Base-by-base conservation (phyloP, 2,329 filamentous ascomycete genomes). In the Penicillium sp. region DNA sequence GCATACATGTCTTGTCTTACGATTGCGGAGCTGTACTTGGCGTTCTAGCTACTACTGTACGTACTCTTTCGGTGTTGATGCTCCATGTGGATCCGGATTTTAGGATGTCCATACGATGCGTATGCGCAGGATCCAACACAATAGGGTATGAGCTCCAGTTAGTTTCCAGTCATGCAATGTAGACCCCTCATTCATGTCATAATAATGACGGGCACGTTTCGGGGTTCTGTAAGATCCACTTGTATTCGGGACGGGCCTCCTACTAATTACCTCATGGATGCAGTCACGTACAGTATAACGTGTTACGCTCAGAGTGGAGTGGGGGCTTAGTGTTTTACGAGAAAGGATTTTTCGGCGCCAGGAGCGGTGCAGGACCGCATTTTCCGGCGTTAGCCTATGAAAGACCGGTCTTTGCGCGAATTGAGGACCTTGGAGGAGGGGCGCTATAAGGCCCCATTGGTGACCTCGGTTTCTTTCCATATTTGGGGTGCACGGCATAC, bases 371-470 rank as follows among this genome's bases (percentile, higher is more conserved):
- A 55, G 43, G 50, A 24, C 43, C 42, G 42, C 44, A 54, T 46
- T 56, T 27, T 14, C 48, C 27, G 42, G 54, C 24, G 35, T 52
- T 50, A 57, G 61, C 62, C 64, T 65, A 64, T 65, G 49, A 59
- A 29, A 58, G 51, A 39, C 56, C 31, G 50, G 45, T 51, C 47
- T 59, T 60, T 57, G 59, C 27, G 49, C 50, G 39, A 42, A 44
- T 57, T 62, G 64, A 43, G 63, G 62, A 66, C 64, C 62, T 64
- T 65, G 61, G 56, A 61, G 62, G 58, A 56, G 63, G 62, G 62
- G 53, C 26, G 57, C 48, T 43, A 6, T n/a, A 31, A 31, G n/a
- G 50, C 26, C 56, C 56, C 50, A 66, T 65, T 66, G 63, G 64
- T 49, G 63, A 62, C 26, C 27, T 27, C 21, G 19, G 10, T 21